A percentile compares a stretch with the other conserved stretches of the same genome.
phyloP scores from a whole-genome alignment of 352 stramenopile species.

The Phytophthora niederhauseri region DNA sequence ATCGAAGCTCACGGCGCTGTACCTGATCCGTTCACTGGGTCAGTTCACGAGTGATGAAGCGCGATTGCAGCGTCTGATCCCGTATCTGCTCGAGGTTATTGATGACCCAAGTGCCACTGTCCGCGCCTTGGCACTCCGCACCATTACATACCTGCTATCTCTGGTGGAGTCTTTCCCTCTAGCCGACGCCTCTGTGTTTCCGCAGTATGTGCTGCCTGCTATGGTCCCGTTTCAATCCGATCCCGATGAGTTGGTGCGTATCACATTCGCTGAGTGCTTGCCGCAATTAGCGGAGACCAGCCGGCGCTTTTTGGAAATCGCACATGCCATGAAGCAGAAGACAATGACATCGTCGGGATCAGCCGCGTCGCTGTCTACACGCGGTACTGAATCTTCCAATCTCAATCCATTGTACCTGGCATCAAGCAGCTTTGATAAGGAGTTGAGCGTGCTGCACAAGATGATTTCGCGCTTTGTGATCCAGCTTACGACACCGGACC shows the following conservation, averaged over 20 bases:
- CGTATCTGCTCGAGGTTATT: conserved; percentile 93
- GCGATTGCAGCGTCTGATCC: conserved; percentile 94
- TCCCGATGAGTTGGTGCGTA: conserved; percentile 92
- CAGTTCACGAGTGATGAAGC: conserved; percentile 94
- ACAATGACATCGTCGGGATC: conserved; percentile 50
- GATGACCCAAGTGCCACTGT: conserved; percentile 93
- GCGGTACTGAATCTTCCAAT: conserved; percentile 38
- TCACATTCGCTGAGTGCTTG: conserved; percentile 96
- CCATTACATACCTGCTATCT: conserved; percentile 90
- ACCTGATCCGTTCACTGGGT: conserved; percentile 91
- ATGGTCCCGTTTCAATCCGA: conserved; percentile 92
- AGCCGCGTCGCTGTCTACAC: conserved; percentile 37
- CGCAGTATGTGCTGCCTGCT: conserved; percentile 96
- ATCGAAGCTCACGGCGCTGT: conserved; percentile 91
- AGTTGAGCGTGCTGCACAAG: conserved; percentile 92
- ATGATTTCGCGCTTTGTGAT: conserved; percentile 95
- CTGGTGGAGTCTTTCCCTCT: conserved; percentile 93
- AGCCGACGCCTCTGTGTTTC: conserved; percentile 96
- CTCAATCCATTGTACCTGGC: conserved; percentile 57
- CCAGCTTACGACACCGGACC: conserved; percentile 90
- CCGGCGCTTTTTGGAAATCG: conserved; percentile 94
- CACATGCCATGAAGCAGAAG: conserved; percentile 86
- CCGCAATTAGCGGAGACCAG: conserved; percentile 93
- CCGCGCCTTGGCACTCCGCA: conserved; percentile 89
- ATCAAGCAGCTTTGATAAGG: conserved; percentile 92